These are phyloP conservation scores for Saccharum officinarum DNA, from an alignment of 176 grass and related monocot species.

Conservation along the genomic window DNA sequence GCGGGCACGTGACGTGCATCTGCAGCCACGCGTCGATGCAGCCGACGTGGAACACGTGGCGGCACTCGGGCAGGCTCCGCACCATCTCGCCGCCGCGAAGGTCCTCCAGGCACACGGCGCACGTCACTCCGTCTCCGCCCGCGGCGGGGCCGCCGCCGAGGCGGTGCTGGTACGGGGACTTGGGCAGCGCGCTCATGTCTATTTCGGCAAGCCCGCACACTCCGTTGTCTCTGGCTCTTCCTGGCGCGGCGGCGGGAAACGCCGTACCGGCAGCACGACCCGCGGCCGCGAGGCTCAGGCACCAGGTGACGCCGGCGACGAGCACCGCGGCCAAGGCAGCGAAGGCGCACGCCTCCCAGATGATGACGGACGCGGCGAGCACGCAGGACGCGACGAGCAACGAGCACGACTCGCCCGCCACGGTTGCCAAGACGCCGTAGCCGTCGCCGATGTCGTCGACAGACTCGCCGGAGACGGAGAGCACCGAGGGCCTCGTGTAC, in stretches of 20 bases:
- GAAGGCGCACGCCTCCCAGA: constrained; percentile 18
- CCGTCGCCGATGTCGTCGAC: not conserved
- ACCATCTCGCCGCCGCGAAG: constrained; percentile 43
- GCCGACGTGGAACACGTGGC: constrained; percentile 16
- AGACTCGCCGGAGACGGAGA: not conserved
- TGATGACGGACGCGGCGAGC: constrained; percentile 22
- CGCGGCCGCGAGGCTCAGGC: not conserved
- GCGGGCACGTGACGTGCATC: not conserved
- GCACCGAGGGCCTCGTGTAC: constrained; percentile 6
- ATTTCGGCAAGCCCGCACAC: not conserved
- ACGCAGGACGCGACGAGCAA: constrained; percentile 14
- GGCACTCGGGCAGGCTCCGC: constrained; percentile 28
- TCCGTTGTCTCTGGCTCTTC: not conserved
- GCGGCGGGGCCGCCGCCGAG: too few relatives aligned
- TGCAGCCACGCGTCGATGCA: constrained; percentile 14
- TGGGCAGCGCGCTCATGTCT: constrained; percentile 15
- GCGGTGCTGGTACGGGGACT: constrained; percentile 15
- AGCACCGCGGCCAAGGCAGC: not conserved
- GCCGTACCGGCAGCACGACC: too few relatives aligned
- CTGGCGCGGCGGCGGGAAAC: too few relatives aligned
- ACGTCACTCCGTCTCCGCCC: not conserved
- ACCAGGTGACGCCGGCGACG: not conserved
- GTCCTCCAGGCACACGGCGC: constrained; percentile 35
- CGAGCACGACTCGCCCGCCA: not conserved
- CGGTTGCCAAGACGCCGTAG: not conserved